Evolutionary conservation across 306 rosid species (phyloP).

Genomic region (Quercus parvula): DNA sequence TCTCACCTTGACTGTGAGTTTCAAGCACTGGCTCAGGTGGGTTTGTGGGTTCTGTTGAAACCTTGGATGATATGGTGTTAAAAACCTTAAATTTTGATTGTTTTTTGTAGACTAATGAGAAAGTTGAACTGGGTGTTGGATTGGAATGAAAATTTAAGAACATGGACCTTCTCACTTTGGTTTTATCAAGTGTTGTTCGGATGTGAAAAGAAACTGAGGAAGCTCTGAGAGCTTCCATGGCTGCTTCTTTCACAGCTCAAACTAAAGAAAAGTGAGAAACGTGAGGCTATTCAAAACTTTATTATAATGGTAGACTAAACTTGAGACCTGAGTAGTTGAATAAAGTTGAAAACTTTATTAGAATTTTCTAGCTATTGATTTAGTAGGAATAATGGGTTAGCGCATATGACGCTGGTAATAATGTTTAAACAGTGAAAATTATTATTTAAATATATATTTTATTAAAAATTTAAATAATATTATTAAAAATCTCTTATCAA

Average conservation of each 20-base stretch:
- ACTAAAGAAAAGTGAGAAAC: not conserved
- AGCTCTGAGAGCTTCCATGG: constrained; percentile 55
- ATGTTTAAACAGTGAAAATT: no score
- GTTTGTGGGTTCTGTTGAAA: constrained; percentile 38
- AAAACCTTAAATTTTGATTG: constrained; percentile 40
- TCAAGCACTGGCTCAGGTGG: constrained; percentile 33
- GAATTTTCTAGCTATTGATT: no score
- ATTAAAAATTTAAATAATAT: no score
- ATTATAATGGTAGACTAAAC: no score
- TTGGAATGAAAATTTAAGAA: constrained; percentile 21
- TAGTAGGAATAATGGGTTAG: no score
- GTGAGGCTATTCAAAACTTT: not conserved
- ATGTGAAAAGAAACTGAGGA: constrained; percentile 40
- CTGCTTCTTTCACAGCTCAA: constrained; percentile 6
- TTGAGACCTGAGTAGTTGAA: no score
- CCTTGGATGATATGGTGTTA: constrained; percentile 51
- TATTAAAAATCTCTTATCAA: no score
- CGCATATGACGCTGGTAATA: no score
- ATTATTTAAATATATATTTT: no score
- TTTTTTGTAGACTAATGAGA: constrained; percentile 16
- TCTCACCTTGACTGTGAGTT: constrained; percentile 24
- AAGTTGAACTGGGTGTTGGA: constrained; percentile 15
- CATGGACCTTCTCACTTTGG: constrained; percentile 28
- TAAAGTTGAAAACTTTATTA: no score
- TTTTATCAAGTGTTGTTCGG: constrained; percentile 18